Conservation (phyloP, 2,329 filamentous ascomycete species). For the Neopestalotiopsis clavispora region DNA sequence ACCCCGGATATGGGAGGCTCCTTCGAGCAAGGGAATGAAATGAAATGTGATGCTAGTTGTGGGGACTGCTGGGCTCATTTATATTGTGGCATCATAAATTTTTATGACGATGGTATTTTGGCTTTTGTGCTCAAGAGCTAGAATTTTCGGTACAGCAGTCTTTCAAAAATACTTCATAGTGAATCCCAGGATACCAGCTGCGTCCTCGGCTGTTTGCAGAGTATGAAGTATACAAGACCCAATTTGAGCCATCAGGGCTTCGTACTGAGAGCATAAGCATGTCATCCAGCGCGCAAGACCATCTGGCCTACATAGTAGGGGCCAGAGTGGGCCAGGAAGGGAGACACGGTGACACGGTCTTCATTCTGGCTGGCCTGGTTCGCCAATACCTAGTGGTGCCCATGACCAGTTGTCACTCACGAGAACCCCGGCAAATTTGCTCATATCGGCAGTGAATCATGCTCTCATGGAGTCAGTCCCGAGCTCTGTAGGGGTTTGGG, state of each 20-base stretch:
- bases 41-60: not conserved
- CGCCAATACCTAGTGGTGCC: not conserved
- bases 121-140: not conserved
- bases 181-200: no score
- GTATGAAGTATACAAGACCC: not conserved
- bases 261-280: not conserved
- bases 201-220: no score
- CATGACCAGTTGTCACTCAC: not conserved
- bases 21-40: not conserved
- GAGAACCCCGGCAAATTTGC: not conserved
- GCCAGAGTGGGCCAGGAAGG: not conserved
- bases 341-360: not conserved
- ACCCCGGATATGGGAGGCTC: not conserved
- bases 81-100: not conserved
- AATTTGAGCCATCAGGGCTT: not conserved
- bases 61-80: not conserved
- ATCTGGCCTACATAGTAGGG: not conserved
- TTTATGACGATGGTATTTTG: not conserved
- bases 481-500: not conserved
- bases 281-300: not conserved
- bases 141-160: no score
- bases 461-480: not conserved
- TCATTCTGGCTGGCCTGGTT: not conserved
- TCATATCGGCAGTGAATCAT: constrained; percentile 1
- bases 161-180: no score